These are phyloP conservation scores for Cyclotella cryptica DNA, from an alignment of 108 stramenopile species.

Conservation along the genomic window DNA sequence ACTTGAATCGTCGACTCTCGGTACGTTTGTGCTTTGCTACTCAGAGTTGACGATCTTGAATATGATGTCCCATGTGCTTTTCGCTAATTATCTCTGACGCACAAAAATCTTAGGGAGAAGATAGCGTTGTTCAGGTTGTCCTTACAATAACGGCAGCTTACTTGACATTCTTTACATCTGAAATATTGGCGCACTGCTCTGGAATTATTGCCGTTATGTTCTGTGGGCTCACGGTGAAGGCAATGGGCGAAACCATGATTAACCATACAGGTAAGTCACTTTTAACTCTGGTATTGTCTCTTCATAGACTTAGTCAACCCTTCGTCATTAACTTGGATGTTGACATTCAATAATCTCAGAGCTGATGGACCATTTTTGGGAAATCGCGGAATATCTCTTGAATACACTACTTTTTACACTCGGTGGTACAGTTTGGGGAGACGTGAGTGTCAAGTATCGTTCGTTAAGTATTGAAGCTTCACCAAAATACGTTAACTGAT, in stretches of 20 bases:
- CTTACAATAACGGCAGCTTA: conserved; percentile 81
- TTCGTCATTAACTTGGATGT: too few relatives aligned
- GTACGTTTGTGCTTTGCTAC: conserved; percentile 14
- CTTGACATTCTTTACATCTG: conserved; percentile 80
- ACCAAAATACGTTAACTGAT: too few relatives aligned
- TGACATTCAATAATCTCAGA: conserved; percentile 60
- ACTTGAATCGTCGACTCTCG: conserved; percentile 65
- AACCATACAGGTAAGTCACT: conserved; percentile 67
- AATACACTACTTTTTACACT: conserved; percentile 94
- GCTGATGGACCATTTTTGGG: conserved; percentile 82
- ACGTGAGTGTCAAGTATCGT: background rate
- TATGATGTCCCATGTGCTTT: conserved; percentile 72
- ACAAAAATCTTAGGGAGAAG: background rate
- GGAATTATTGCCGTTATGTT: conserved; percentile 84
- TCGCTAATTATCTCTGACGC: conserved; percentile 17
- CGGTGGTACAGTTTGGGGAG: conserved; percentile 88
- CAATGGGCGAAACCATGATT: conserved; percentile 59
- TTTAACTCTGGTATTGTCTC: conserved; percentile 33
- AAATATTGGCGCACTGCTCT: conserved; percentile 60
- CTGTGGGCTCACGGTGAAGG: conserved; percentile 67
- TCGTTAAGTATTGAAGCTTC: too few relatives aligned
- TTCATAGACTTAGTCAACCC: too few relatives aligned
- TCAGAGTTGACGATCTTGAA: conserved; percentile 28
- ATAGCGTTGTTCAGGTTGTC: conserved; percentile 84
- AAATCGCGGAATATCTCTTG: conserved; percentile 75